Conservation (phyloP, 2,329 filamentous ascomycete genomes). For the Lecanicillium sp. region DNA sequence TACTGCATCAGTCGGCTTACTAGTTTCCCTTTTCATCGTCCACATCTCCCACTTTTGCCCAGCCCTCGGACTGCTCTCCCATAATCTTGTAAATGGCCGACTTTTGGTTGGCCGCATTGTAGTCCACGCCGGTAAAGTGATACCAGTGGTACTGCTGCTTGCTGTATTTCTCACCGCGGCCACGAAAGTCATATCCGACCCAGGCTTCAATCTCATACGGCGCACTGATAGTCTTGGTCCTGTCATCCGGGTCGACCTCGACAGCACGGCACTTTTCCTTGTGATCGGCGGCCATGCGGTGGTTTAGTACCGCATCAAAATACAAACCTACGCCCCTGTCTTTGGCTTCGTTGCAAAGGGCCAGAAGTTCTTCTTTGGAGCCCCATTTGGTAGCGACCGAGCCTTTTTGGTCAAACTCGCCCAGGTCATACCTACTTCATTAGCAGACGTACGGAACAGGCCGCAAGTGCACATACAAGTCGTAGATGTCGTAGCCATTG, state of each 20-base stretch:
- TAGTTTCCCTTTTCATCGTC: conserved; percentile 59
- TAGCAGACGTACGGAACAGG: background rate
- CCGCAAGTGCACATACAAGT: conserved; percentile 33
- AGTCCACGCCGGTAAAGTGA: conserved; percentile 67
- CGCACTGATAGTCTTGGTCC: conserved; percentile 49
- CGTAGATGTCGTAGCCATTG: conserved; percentile 11
- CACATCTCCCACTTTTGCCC: conserved; percentile 56
- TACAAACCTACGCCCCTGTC: conserved; percentile 54
- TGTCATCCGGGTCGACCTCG: conserved; percentile 57
- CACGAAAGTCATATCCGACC: conserved; percentile 63
- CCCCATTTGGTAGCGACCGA: conserved; percentile 63
- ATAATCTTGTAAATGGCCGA: conserved; percentile 64
- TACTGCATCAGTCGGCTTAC: conserved; percentile 41
- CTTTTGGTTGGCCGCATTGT: conserved; percentile 50
- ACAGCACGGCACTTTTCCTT: conserved; percentile 57
- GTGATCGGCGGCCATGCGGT: conserved; percentile 66
- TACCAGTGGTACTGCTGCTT: conserved; percentile 61
- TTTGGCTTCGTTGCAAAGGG: conserved; percentile 24
- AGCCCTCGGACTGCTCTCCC: conserved; percentile 54
- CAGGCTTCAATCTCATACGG: conserved; percentile 63
- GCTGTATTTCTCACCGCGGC: conserved; percentile 56
- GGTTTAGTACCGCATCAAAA: conserved; percentile 70
- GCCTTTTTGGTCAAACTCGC: conserved; percentile 71
- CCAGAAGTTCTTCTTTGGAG: conserved; percentile 53
- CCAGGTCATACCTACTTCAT: conserved; percentile 45